A percentile compares a stretch with the other conserved stretches of the same genome.
phyloP scores from a whole-genome alignment of 805 yeast genomes.

The Myxozyma monticola region DNA sequence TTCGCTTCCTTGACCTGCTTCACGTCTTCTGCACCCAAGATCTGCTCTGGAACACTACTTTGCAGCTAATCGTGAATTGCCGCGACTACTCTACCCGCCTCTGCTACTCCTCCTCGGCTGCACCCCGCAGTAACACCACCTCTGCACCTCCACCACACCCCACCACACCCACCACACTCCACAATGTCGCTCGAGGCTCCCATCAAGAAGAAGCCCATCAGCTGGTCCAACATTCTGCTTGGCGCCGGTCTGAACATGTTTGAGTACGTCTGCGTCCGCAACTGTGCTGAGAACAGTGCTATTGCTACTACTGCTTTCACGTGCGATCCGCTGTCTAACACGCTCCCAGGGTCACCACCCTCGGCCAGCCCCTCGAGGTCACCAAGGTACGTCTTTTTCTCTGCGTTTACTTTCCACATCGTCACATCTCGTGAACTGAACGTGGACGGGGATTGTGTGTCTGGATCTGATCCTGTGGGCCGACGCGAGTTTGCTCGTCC shows the following conservation, averaged over 20 bases:
- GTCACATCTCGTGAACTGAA: not conserved
- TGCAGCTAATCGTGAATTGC: not conserved
- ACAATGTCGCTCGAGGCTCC: too few relatives aligned
- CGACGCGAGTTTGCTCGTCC: not conserved
- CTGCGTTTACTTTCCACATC: not conserved
- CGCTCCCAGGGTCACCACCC: conserved; percentile 63
- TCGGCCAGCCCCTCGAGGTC: conserved; percentile 97
- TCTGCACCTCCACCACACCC: not conserved
- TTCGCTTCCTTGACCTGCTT: too few relatives aligned
- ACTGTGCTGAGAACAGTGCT: too few relatives aligned
- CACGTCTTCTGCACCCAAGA: too few relatives aligned
- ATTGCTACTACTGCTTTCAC: not conserved
- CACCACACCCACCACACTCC: too few relatives aligned
- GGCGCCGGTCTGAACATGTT: conserved; percentile 93
- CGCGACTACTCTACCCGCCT: not conserved
- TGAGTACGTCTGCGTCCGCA: conserved; percentile 46
- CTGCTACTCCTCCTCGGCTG: not conserved
- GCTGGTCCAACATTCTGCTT: conserved; percentile 82
- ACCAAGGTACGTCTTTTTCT: conserved; percentile 44
- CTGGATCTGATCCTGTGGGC: too few relatives aligned
- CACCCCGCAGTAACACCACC: not conserved
- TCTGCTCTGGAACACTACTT: too few relatives aligned
- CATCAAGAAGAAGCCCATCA: conserved; percentile 78
- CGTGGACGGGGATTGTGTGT: too few relatives aligned
- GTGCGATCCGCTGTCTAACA: not conserved